Base-by-base conservation (phyloP, 2,329 filamentous ascomycete genomes). In the Metarhizium anisopliae region DNA sequence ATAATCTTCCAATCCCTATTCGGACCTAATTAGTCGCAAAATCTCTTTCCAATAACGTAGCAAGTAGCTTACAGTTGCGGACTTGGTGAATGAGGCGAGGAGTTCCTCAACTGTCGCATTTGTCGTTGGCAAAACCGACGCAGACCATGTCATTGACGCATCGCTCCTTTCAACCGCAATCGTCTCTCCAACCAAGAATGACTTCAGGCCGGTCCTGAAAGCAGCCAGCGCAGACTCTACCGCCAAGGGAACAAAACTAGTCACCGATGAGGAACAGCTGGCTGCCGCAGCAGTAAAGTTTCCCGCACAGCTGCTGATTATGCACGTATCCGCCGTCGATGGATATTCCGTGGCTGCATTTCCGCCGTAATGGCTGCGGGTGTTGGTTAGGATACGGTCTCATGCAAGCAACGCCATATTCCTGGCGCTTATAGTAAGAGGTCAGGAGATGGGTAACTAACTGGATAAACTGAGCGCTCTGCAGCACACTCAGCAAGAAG, bases 201-300 rank as follows among this genome's bases (percentile, higher is more conserved):
- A 64, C 25, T 53, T 36, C 8, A 65, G 58, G 2, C 62, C 58
- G 29, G 63, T 65, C 45, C 56, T 55, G 43, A 66, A 59, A 16
- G 63, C 55, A 42, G 55, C 43, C 30, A 61, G 29, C 20, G 59
- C 47, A 16, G 59, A 58, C 32, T 63, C 59, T 2, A 63, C 57
- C 8, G 62, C 62, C 8, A 60, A 8, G 7, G 56, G 47, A 16
- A 67, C 57, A 2, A 67, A 56, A 10, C 64, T 61, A 14, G 59
- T 53, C 2, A 66, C 54, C 2, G 65, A 63, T n/a, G 52, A 49
- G 7, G 64, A 63, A 18, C 60, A 60, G 43, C 59, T 58, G 25
- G 65, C 56, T 30, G 64, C 64, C 1, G 64, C 63, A 2, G 65
- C 64, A 8, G 65, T 59, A 49, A 66, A 64, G 1, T 61, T 62